Base-by-base conservation (phyloP, 768 basidiomycete genomes). In the Leccinum boreale region DNA sequence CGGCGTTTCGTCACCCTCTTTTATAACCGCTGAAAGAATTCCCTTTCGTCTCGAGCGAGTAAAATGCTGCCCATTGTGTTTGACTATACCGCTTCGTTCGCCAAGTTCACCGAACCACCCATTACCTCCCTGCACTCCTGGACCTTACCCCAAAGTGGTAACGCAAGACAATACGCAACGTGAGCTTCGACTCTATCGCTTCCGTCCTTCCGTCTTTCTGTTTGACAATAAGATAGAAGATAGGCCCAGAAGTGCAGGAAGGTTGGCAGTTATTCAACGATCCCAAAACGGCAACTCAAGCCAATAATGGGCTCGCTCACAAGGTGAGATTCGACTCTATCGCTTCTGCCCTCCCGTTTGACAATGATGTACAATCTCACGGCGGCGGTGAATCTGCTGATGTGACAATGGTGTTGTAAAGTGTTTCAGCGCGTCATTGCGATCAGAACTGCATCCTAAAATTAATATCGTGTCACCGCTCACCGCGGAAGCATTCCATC, bases 141-240 rank as follows among this genome's bases (percentile, higher is more conserved):
- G 42, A 28, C 0, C 26, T 28, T 28, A 28, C 35, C 59, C 47
- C 15, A 23, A 62, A 52, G n/a, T 14, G 50, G 64, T 4, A 58
- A 36, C 17, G 14, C 58, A 39, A 45, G 33, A 69, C 68, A 69
- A 69, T 69, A 28, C 26, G 26, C 26, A 69, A n/a, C 35, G 26
- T 33, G 12, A 11, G 17, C 17, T 51, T 31, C 26, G 3, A 14
- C 31, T 7, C n/a, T n/a, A 3, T 55, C 12, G 21, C 53, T 57
- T 58, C 31, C 17, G 17, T 28, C 29, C 44, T 1, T 36, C n/a
- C 26, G 26, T 26, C 26, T 8, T 26, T 26, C n/a, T 19, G 42
- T 19, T 44, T 48, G 10, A 68, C 68, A 68, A 69, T 69, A 62
- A 58, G 29, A 33, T 21, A 5, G 26, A 28, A 28, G 26, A 28